Evolutionary conservation across 2,329 filamentous ascomycete species (phyloP).

Genomic region (Hymenoscyphus scutula): DNA sequence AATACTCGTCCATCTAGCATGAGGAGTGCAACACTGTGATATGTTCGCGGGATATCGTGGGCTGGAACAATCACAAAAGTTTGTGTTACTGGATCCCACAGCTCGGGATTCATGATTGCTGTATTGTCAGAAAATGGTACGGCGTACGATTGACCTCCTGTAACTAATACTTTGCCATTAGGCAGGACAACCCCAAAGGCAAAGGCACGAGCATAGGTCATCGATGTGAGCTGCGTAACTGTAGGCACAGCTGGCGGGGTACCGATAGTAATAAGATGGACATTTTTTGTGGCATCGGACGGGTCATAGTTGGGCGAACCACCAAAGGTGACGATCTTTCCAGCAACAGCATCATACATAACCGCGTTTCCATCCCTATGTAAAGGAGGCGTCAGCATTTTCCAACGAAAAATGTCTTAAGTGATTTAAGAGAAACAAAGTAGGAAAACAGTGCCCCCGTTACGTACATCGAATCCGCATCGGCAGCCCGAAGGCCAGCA

Average conservation of each 20-base stretch:
- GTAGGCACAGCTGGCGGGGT: slow-evolving; percentile 24
- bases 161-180: slow-evolving; percentile 47
- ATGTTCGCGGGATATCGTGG: slow-evolving; percentile 43
- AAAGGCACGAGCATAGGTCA: slow-evolving; percentile 43
- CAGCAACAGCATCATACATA: slow-evolving; percentile 55
- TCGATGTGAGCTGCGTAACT: slow-evolving; percentile 35
- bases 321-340: slow-evolving; percentile 54
- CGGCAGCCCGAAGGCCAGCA: slow-evolving; percentile 45
- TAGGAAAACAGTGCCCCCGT: no score
- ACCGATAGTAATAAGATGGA: slow-evolving; percentile 50
- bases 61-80: slow-evolving; percentile 40
- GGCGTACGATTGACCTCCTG: slow-evolving; percentile 46
- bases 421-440: no score
- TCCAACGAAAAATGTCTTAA: no score
- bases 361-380: slow-evolving; percentile 52
- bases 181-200: slow-evolving; percentile 49
- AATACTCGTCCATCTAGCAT: slow-evolving; percentile 51
- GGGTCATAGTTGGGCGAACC: slow-evolving; percentile 48
- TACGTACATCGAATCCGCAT: slow-evolving; percentile 54
- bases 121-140: slow-evolving; percentile 46
- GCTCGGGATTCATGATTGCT: slow-evolving; percentile 42
- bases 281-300: slow-evolving; percentile 42
- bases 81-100: slow-evolving; percentile 45
- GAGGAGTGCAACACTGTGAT: slow-evolving; percentile 50
- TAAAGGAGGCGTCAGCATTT: no score